phyloP scores from a whole-genome alignment of 106 monocot genomes.

The Phalaenopsis equestris region DNA sequence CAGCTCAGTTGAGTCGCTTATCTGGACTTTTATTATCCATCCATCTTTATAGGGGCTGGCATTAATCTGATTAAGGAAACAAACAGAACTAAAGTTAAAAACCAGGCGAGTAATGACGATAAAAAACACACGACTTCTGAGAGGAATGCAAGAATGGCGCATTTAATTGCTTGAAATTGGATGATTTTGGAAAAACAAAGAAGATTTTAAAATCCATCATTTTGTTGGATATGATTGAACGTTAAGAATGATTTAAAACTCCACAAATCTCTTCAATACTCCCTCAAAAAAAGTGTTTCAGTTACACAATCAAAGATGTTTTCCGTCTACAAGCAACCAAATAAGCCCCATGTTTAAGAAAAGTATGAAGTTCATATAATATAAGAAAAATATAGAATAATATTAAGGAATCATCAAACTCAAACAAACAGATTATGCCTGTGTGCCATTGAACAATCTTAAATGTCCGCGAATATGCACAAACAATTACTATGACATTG shows the following conservation, averaged over 20 bases:
- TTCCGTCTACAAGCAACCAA: background rate
- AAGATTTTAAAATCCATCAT: background rate
- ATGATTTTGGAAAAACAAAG: background rate
- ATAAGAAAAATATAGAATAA: background rate
- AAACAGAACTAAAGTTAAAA: background rate
- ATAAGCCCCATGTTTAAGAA: background rate
- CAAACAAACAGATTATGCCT: background rate
- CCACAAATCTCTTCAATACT: too few species aligned
- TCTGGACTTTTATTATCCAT: constrained; percentile 28
- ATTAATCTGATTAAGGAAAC: constrained; percentile 15
- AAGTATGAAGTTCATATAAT: background rate
- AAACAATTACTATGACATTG: too few species aligned
- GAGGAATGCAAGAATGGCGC: background rate
- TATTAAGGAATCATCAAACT: background rate
- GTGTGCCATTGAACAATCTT: background rate
- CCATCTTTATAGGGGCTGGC: constrained; percentile 22
- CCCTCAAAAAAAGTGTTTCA: too few species aligned
- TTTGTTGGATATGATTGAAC: background rate
- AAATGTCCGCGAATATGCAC: background rate
- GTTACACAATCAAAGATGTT: background rate
- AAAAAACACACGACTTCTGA: background rate
- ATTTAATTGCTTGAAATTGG: background rate
- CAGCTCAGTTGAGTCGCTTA: constrained; percentile 16
- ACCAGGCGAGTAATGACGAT: background rate
- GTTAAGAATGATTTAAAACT: too few species aligned